phyloP scores from a whole-genome alignment of 371 early-diverging fungal genomes.

The Circinella minor region DNA sequence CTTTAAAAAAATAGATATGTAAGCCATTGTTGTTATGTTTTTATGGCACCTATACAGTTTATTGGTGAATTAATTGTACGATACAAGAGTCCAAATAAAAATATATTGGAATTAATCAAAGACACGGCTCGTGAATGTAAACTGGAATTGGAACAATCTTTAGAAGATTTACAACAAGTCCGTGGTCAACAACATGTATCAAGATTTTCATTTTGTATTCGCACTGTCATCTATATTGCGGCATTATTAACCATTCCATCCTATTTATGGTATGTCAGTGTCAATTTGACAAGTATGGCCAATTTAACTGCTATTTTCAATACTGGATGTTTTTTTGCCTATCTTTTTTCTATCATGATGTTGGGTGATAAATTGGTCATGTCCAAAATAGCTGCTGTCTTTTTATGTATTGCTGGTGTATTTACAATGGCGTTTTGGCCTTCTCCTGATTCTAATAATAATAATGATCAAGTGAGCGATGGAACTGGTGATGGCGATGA shows the following conservation, averaged over 20 bases:
- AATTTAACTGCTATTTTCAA: constrained; percentile 85
- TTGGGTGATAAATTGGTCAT: constrained; percentile 62
- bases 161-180: constrained; percentile 5
- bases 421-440: constrained; percentile 63
- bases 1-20: constrained; percentile 51
- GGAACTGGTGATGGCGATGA: constrained; percentile 22
- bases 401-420: constrained; percentile 73
- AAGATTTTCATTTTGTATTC: constrained; percentile 20
- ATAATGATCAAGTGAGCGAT: constrained; percentile 14
- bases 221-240: constrained; percentile 43
- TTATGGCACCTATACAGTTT: constrained; percentile 72
- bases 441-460: constrained; percentile 22
- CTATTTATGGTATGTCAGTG: constrained; percentile 84
- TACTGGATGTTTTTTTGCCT: constrained; percentile 82
- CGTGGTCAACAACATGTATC: not conserved
- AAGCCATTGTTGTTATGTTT: constrained; percentile 73
- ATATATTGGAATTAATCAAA: not conserved
- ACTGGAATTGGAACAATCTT: constrained; percentile 12
- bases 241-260: constrained; percentile 68
- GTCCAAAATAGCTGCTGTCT: constrained; percentile 68
- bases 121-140: constrained; percentile 8
- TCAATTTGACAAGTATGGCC: constrained; percentile 75
- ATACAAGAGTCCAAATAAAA: constrained; percentile 21
- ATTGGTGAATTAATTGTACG: constrained; percentile 46
- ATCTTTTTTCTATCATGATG: constrained; percentile 74